phyloP scores from a whole-genome alignment of 1,284 basidiomycete genomes.

The Serendipita sp. region DNA sequence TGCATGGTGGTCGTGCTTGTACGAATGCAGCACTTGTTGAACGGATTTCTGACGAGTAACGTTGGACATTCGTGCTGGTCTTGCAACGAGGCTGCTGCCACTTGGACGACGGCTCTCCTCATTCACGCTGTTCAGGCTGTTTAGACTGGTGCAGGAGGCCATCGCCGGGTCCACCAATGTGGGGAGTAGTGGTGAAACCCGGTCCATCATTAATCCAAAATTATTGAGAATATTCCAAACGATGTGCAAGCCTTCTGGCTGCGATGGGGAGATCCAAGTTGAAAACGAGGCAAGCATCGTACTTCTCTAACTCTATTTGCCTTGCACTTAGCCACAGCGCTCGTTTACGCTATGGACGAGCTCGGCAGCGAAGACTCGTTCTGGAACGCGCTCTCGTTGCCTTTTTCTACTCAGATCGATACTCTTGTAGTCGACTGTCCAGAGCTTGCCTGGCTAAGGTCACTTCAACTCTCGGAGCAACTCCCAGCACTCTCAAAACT shows the following conservation, averaged over 20 bases:
- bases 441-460: background rate
- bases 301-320: background rate
- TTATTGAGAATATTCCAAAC: background rate
- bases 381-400: background rate
- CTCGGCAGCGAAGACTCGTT: background rate
- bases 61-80: background rate
- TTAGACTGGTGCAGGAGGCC: background rate
- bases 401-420: background rate
- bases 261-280: slow-evolving; percentile 2
- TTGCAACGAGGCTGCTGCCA: slow-evolving; percentile 3
- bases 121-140: background rate
- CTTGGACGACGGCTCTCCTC: background rate
- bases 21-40: slow-evolving; percentile 1
- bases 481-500: slow-evolving; percentile 33
- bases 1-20: background rate
- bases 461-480: slow-evolving; percentile 5
- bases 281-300: background rate
- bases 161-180: background rate
- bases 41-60: background rate
- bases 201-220: slow-evolving; percentile 4
- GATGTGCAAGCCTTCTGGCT: background rate
- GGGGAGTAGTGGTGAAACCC: background rate
- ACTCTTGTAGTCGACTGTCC: background rate
- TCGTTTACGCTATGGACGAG: background rate
- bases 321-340: background rate